phyloP scores from a whole-genome alignment of 352 stramenopile genomes.

The Phytopythium delawarense region DNA sequence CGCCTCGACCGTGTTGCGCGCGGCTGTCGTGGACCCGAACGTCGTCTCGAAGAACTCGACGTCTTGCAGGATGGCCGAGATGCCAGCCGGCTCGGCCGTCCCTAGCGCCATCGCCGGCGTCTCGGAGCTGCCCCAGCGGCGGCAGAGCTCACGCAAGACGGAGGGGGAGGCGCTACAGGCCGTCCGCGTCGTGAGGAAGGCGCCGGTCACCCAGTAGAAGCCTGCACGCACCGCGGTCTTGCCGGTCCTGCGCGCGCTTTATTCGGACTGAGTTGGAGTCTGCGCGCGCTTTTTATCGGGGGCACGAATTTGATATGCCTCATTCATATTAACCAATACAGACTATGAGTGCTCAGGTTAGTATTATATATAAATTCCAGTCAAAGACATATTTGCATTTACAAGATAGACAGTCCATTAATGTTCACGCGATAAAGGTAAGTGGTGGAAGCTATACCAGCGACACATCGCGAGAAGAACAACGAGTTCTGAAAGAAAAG shows the following conservation, averaged over 20 bases:
- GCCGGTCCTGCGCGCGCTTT: neutral
- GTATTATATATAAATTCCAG: too few relatives aligned
- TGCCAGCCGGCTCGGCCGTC: neutral
- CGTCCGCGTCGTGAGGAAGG: neutral
- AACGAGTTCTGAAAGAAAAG: too few relatives aligned
- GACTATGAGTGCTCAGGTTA: too few relatives aligned
- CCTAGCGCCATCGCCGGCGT: neutral
- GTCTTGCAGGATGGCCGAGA: constrained; percentile 26
- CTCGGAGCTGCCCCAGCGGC: too few relatives aligned
- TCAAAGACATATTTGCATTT: too few relatives aligned
- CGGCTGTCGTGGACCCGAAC: constrained; percentile 28
- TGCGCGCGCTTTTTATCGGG: neutral
- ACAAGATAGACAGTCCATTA: too few relatives aligned
- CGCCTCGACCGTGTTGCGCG: constrained; percentile 21
- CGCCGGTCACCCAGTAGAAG: neutral
- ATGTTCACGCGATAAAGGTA: too few relatives aligned
- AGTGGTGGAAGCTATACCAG: too few relatives aligned
- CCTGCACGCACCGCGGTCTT: neutral
- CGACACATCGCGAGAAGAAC: too few relatives aligned
- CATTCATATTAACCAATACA: too few relatives aligned
- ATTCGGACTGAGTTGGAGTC: neutral
- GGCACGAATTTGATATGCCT: neutral
- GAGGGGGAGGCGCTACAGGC: neutral
- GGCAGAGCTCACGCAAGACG: neutral
- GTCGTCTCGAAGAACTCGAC: constrained; percentile 27